These are phyloP conservation scores for Aspergillus quadrilineatus DNA, from an alignment of 2,329 filamentous ascomycete genomes.

Conservation along the genomic window DNA sequence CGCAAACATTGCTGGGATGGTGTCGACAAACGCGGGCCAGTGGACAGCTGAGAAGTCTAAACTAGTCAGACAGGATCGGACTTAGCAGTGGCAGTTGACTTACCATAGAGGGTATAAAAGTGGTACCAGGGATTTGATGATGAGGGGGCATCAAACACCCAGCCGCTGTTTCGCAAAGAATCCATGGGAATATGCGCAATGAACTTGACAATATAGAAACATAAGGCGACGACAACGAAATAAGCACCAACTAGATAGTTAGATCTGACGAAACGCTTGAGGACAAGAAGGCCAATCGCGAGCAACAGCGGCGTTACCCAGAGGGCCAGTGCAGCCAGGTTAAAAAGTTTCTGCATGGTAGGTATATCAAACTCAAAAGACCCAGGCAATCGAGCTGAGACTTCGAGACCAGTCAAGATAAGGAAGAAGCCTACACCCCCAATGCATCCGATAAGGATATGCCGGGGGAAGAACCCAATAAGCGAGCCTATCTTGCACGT, in stretches of 20 bases:
- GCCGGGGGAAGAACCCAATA: constrained; percentile 93
- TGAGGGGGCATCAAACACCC: constrained; percentile 87
- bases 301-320: constrained; percentile 80
- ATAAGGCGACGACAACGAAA: constrained; percentile 73
- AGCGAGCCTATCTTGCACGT: constrained; percentile 83
- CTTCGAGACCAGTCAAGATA: constrained; percentile 85
- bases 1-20: constrained; percentile 91
- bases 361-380: constrained; percentile 77
- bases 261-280: constrained; percentile 73
- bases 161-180: constrained; percentile 69
- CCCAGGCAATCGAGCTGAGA: constrained; percentile 83
- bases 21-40: constrained; percentile 79
- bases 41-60: constrained; percentile 76
- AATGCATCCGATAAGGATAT: constrained; percentile 95
- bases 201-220: constrained; percentile 52
- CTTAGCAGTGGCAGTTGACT: constrained; percentile 35
- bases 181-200: constrained; percentile 64
- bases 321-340: constrained; percentile 70
- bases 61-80: constrained; percentile 5
- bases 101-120: constrained; percentile 93
- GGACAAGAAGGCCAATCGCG: constrained; percentile 71
- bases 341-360: constrained; percentile 73
- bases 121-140: constrained; percentile 92
- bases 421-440: constrained; percentile 96
- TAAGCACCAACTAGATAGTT: constrained; percentile 85